Evolutionary conservation across 805 yeast species (phyloP), one percentile per base, ranked within the genome.

Genomic region (Aciculoconidium aculeatum): DNA sequence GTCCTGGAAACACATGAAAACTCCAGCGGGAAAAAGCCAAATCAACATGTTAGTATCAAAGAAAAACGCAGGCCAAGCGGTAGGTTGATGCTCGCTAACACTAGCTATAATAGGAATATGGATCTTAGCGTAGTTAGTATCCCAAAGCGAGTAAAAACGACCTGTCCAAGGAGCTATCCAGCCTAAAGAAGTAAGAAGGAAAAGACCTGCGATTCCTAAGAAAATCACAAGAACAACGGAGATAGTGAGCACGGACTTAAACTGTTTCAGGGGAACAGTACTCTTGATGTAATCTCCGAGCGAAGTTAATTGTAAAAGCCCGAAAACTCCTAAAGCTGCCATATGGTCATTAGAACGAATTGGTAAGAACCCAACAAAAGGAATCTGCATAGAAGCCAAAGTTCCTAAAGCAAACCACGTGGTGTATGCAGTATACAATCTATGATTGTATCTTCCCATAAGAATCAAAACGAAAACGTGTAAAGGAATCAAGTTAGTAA

Each of bases 151-250:
- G 63, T 92, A 92, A 67, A 92, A 94, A 61, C 99, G 81, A 44
- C 99, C 99, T 7, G 96, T 87, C 98, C 99, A 92, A 32, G 99
- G 99, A 20, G 97, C 96, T 58, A 94, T 92, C 56, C 81, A 77
- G 4, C 96, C 98, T 31, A 86, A 67, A 37, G 83, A 81, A 11
- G 99, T 92, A 44, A 94, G 77, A 11, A 72, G 75, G 25, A 85
- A 72, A 32, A 92, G 67, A 12, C 80, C 94, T 9, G 67, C 65
- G 23, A 85, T 49, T 34, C 96, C 95, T 17, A 81, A 40, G 10
- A 60, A 51, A 17, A 77, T 64, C 32, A 87, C 66, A 12, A 75
- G 47, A 2, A 59, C 53, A 30, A 82, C 58, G 10, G 86, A 75
- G 12, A 80, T 73, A 13, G 72, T 47, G 61, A 82, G 67, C 25